Percentiles rank a stretch among this genome's conserved stretches.
Conservation (phyloP, 1,139 yeast species). For the Yamadazyma taylorii region DNA sequence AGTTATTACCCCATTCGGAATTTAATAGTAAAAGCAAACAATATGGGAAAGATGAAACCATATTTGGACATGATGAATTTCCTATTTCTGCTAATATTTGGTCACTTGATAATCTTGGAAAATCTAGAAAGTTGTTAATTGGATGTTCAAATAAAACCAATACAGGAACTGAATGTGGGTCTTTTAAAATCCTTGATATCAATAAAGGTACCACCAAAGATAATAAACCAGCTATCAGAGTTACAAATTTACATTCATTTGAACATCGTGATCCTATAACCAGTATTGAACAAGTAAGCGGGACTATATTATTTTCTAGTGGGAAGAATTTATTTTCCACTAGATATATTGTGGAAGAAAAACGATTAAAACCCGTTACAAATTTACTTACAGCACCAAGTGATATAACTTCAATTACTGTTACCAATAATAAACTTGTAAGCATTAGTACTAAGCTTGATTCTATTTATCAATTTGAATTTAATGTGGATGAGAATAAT, state of each 20-base stretch:
- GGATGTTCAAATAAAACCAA: slow-evolving; percentile 31
- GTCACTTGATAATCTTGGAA: slow-evolving; percentile 30
- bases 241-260: slow-evolving; percentile 40
- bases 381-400: slow-evolving; percentile 35
- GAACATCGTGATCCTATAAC: slow-evolving; percentile 35
- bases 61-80: slow-evolving; percentile 33
- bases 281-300: slow-evolving; percentile 37
- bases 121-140: slow-evolving; percentile 40
- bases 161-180: slow-evolving; percentile 23
- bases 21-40: slow-evolving; percentile 19
- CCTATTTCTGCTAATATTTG: slow-evolving; percentile 33
- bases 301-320: slow-evolving; percentile 35
- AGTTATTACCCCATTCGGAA: slow-evolving; percentile 22
- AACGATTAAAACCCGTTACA: slow-evolving; percentile 34
- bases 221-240: slow-evolving; percentile 19
- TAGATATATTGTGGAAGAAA: slow-evolving; percentile 38
- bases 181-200: slow-evolving; percentile 46
- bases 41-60: slow-evolving; percentile 14
- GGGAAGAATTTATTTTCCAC: slow-evolving; percentile 35
- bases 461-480: slow-evolving; percentile 33
- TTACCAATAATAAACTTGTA: slow-evolving; percentile 21
- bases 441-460: slow-evolving; percentile 42
- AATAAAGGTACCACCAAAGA: slow-evolving; percentile 22
- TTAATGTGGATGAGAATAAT: slow-evolving; percentile 8
- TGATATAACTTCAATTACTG: slow-evolving; percentile 34